A percentile compares a stretch with the other conserved stretches of the same genome.
These are phyloP conservation scores for Jatropha curcas DNA, from an alignment of 345 rosid genomes.

Conservation along the genomic window DNA sequence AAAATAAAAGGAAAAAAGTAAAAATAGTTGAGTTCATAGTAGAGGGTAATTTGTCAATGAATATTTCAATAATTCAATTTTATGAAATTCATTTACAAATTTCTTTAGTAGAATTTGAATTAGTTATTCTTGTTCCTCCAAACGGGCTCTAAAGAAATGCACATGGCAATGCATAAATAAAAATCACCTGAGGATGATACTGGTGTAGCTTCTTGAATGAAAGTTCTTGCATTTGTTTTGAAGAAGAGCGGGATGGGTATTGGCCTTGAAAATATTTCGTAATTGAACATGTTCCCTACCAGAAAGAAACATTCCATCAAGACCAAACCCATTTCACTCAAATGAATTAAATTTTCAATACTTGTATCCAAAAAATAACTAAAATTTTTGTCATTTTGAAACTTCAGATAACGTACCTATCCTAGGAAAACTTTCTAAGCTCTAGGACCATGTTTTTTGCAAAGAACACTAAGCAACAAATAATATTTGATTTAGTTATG, in stretches of 20 bases:
- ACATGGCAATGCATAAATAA: constrained; percentile 1
- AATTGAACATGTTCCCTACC: constrained; percentile 83
- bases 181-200: constrained; percentile 49
- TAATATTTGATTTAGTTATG: too few species aligned
- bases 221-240: constrained; percentile 36
- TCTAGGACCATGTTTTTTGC: not conserved
- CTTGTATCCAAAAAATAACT: not conserved
- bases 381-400: not conserved
- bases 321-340: too few species aligned
- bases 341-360: not conserved
- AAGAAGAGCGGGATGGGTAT: constrained; percentile 34
- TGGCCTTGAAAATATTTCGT: constrained; percentile 66
- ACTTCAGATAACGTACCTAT: not conserved
- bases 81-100: too few species aligned
- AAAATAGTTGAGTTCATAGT: too few species aligned
- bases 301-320: not conserved
- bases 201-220: constrained; percentile 31
- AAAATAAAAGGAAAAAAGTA: too few species aligned
- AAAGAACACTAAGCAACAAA: not conserved
- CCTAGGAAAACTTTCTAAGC: not conserved
- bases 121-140: too few species aligned
- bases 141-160: too few species aligned
- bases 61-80: too few species aligned
- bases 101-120: too few species aligned
- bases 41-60: too few species aligned